Evolutionary conservation across 805 yeast species (phyloP), one percentile per base, ranked within the genome.

Genomic region (Pichia rugopelliculosa): DNA sequence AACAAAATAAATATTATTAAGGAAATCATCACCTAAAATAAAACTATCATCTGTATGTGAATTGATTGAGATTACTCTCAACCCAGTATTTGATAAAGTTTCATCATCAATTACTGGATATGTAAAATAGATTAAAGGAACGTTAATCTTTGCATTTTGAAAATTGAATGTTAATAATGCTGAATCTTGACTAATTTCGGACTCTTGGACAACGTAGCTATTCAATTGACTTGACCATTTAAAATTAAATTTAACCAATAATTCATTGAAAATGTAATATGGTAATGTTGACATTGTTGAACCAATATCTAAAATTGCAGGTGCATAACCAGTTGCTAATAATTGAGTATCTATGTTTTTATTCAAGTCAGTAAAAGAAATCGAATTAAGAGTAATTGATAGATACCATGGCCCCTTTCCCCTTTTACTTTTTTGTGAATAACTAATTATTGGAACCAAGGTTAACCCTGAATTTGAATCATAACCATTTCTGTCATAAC

Each of bases 11-110:
- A 76, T 76, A 25, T 72, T 60, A 50, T 75, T 68, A 47, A 80
- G 56, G 60, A 80, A 74, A 6, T 73, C 65, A 58, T 78, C 83
- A 44, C 85, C 85, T 11, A 78, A 58, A 17, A 72, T 66, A 47
- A 68, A 63, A 3, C 64, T 50, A 36, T 66, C 68, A 48, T 62
- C 66, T 36, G 65, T 66, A 9, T 30, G 9, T 9, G 24, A 22
- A 23, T 15, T 18, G 9, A 46, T 30, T 12, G 49, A 42, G 10
- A 52, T 26, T 15, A 47, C 17, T 40, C 55, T 36, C 10, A 52
- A 36, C 9, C 48, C 49, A 2, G 55, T 46, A 21, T 39, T 27
- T 13, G 49, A 42, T 18, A 41, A 26, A 3, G 55, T 44, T 2
- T 49, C 39, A 10, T 38, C 46, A 42, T 52, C 53, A 22, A 52